phyloP scores from a whole-genome alignment of 2,329 filamentous ascomycete genomes.

The Scedosporium dehoogii region DNA sequence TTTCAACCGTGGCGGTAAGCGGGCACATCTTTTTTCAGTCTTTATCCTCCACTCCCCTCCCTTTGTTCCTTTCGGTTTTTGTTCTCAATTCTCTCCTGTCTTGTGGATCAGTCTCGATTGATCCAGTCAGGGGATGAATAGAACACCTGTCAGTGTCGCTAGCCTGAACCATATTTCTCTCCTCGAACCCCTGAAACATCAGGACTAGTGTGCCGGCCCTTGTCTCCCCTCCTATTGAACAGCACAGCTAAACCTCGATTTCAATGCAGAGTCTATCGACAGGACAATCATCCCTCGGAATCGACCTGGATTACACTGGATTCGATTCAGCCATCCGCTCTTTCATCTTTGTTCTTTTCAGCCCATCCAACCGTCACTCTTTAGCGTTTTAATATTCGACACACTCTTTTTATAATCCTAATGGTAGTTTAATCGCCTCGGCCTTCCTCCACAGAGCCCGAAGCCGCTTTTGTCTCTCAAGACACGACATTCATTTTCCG shows the following conservation, averaged over 20 bases:
- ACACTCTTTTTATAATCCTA: slow-evolving; percentile 15
- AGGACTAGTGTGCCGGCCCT: slow-evolving; percentile 7
- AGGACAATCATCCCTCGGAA: neutral
- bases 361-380: slow-evolving; percentile 47
- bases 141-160: slow-evolving; percentile 8
- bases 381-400: slow-evolving; percentile 29
- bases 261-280: slow-evolving; percentile 25
- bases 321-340: slow-evolving; percentile 32
- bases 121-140: neutral
- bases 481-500: slow-evolving; percentile 27
- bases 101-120: neutral
- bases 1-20: slow-evolving; percentile 43
- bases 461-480: slow-evolving; percentile 10
- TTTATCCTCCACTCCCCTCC: neutral
- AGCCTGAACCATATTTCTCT: slow-evolving; percentile 14
- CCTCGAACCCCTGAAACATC: slow-evolving; percentile 2
- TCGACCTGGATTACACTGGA: slow-evolving; percentile 11
- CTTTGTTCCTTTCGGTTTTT: neutral
- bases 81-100: neutral
- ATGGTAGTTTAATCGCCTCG: slow-evolving; percentile 11
- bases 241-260: slow-evolving; percentile 20
- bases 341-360: slow-evolving; percentile 27
- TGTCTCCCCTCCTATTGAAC: slow-evolving; percentile 11
- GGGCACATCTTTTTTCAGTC: slow-evolving; percentile 17
- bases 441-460: slow-evolving; percentile 8